phyloP scores from a whole-genome alignment of 2,329 filamentous ascomycete species.

The Penicillium sp. region DNA sequence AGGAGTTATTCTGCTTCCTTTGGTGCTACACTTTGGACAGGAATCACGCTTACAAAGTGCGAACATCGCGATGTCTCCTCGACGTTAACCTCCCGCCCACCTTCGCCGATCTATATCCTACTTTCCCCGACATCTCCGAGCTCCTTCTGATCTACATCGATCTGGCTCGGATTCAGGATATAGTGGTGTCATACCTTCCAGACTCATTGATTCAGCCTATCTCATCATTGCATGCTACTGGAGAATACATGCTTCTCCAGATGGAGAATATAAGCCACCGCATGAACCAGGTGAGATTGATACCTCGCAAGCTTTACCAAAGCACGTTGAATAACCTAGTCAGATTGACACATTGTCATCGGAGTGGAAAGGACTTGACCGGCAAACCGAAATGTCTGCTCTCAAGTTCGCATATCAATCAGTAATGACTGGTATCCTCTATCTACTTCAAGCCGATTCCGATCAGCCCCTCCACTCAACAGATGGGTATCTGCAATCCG shows the following conservation, averaged over 20 bases:
- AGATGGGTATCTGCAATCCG: conserved; percentile 18
- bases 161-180: conserved; percentile 22
- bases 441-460: conserved; percentile 13
- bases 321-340: neutral
- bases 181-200: conserved; percentile 14
- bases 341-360: conserved; percentile 16
- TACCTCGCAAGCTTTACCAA: neutral
- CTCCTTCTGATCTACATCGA: conserved; percentile 19
- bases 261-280: conserved; percentile 16
- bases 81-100: conserved; percentile 2
- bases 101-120: neutral
- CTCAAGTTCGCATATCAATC: conserved; percentile 25
- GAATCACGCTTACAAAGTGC: conserved; percentile 25
- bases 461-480: conserved; percentile 1
- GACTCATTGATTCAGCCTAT: neutral
- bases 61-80: conserved; percentile 8
- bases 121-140: conserved; percentile 7
- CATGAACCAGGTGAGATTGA: conserved; percentile 11
- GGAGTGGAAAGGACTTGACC: conserved; percentile 22
- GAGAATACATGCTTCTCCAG: conserved; percentile 6
- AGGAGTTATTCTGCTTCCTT: conserved; percentile 24
- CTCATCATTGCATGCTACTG: neutral
- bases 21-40: conserved; percentile 27
- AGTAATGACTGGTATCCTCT: conserved; percentile 21
- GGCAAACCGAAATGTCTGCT: conserved; percentile 18